These are phyloP conservation scores for Ascochyta koolunga DNA, from an alignment of 2,329 filamentous ascomycete genomes.

Conservation along the genomic window DNA sequence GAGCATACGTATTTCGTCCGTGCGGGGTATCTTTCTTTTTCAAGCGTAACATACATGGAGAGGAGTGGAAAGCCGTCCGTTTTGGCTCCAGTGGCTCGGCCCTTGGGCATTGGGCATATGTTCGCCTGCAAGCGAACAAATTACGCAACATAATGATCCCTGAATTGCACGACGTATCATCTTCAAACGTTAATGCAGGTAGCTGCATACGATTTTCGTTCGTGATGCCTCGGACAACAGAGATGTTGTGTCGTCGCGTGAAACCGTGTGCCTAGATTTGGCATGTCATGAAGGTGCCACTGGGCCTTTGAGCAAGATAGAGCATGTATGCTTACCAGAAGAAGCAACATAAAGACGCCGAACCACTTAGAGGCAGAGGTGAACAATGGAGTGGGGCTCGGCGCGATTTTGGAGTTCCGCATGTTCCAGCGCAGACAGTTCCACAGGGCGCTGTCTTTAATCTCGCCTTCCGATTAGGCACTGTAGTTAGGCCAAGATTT, in stretches of 20 bases:
- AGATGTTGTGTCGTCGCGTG: not conserved
- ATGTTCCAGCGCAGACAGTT: not conserved
- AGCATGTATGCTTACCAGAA: not conserved
- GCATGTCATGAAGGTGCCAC: not conserved
- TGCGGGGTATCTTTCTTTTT: not conserved
- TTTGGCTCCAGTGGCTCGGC: slow-evolving; percentile 13
- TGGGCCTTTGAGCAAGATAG: not conserved
- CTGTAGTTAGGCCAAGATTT: not conserved
- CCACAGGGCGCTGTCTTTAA: not conserved
- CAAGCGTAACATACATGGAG: not conserved
- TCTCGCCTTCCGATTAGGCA: not conserved
- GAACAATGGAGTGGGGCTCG: not conserved
- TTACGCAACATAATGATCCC: slow-evolving; percentile 2
- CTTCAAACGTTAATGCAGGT: not conserved
- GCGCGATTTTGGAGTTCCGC: not conserved
- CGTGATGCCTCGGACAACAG: not conserved
- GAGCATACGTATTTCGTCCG: not conserved
- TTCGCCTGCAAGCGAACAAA: slow-evolving; percentile 7
- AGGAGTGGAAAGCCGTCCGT: not conserved
- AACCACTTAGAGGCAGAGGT: not conserved
- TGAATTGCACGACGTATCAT: not conserved
- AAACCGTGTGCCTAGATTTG: not conserved
- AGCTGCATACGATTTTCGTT: not conserved
- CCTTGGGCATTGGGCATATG: slow-evolving; percentile 23
- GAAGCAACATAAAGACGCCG: not conserved